A percentile compares a stretch with the other conserved stretches of the same genome.
Conservation (phyloP, 352 stramenopile genomes). For the Blastocystis sp. region DNA sequence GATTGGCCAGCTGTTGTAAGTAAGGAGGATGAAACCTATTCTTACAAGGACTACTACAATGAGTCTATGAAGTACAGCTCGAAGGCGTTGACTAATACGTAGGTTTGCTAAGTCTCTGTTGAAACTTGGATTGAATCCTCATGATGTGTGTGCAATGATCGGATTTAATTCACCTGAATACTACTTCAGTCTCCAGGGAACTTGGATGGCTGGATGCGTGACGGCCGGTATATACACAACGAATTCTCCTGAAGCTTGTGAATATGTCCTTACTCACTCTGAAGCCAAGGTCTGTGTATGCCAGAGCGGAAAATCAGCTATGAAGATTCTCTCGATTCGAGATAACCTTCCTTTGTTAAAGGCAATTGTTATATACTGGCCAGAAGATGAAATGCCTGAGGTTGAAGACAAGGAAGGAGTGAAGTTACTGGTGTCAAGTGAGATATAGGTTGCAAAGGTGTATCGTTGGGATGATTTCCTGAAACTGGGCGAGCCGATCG, state of each 20-base stretch:
- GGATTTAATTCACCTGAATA: conserved; percentile 82
- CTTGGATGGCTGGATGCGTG: conserved; percentile 78
- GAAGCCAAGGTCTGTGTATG: conserved; percentile 78
- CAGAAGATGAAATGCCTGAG: conserved; percentile 25
- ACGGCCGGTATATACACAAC: conserved; percentile 82
- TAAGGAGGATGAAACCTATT: conserved; percentile 68
- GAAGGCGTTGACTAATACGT: neutral
- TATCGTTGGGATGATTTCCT: conserved; percentile 71
- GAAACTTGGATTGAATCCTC: conserved; percentile 75
- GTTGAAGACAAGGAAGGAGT: conserved; percentile 34
- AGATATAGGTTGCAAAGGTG: conserved; percentile 67
- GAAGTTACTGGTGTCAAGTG: conserved; percentile 65
- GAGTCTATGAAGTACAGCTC: conserved; percentile 74
- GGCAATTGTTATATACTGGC: conserved; percentile 76
- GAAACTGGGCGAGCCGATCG: conserved; percentile 60
- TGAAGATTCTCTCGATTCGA: conserved; percentile 77
- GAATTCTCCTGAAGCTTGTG: conserved; percentile 77
- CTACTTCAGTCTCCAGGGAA: conserved; percentile 79
- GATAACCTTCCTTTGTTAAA: conserved; percentile 77
- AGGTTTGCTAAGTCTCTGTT: conserved; percentile 76
- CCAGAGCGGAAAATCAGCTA: conserved; percentile 76
- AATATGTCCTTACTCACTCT: conserved; percentile 80
- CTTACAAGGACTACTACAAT: conserved; percentile 77
- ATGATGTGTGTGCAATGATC: conserved; percentile 80
- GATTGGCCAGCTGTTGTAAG: conserved; percentile 62